Evolutionary conservation across 768 basidiomycete species (phyloP), one percentile per base, ranked within the genome.

Genomic region (Botryobasidium botryosum): DNA sequence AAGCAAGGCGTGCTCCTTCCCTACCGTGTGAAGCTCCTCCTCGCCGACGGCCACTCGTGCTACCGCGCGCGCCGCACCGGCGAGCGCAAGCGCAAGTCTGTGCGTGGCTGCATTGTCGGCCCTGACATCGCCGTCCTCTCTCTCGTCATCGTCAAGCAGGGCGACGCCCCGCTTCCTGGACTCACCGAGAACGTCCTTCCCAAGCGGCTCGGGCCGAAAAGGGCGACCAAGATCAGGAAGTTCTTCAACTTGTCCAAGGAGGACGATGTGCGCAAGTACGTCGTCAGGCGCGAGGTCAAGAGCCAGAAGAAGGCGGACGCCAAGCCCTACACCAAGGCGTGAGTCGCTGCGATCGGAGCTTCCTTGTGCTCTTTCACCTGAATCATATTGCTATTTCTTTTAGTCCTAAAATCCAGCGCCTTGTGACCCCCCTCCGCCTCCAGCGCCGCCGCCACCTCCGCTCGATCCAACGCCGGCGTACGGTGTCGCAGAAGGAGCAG

Each of bases 211-310:
- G 92, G 92, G 47, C 92, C 92, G 59, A 96, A 97, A 80, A 68
- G 90, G 56, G 90, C 90, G 49, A 88, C 87, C 50, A 92, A 91
- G 76, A 96, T 99, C 66, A 74, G 90, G 63, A 74, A 66, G 60
- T 94, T 97, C 75, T 97, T 99, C 75, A 92, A 92, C 72, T 69
- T 96, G 61, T 71, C 73, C 68, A 96, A 97, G 75, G 81, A 91
- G 58, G 92, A 99, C 59, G 92, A 97, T 68, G 92, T 99, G 48
- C 77, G 86, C 68, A 91, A 94, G 67, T 96, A 92, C 63, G 91
- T 94, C 53, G 78, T 96, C 56, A 70, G 88, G 56, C 70, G 91
- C 54, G 90, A 94, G 68, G 87, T 97, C 36, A 77, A 65, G 65
- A 79, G 77, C 62, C 53, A 68, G 58, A 94, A 91, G 79, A 94